These are phyloP conservation scores for Penicillium sp. DNA, from an alignment of 2,329 filamentous ascomycete species.

Conservation along the genomic window DNA sequence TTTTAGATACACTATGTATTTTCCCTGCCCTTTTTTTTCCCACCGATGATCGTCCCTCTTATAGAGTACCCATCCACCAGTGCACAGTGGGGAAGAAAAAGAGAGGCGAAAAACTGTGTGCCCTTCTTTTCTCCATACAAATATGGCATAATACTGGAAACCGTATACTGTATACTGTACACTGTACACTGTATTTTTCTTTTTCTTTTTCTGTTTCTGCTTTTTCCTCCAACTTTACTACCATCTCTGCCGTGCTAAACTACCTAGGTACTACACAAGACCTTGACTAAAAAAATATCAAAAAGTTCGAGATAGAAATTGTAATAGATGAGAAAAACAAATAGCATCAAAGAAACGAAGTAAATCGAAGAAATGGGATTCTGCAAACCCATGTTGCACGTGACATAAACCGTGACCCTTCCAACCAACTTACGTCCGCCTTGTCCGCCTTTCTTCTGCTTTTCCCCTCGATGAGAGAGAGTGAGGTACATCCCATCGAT, in stretches of 20 bases:
- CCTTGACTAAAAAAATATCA: neutral
- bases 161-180: constrained; percentile 1
- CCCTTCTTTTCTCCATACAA: constrained; percentile 5
- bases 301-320: neutral
- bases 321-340: neutral
- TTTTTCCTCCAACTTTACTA: neutral
- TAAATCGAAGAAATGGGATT: constrained; percentile 3
- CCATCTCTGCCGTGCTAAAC: neutral
- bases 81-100: constrained; percentile 16
- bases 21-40: constrained; percentile 5
- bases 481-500: constrained; percentile 18
- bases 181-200: constrained; percentile 4
- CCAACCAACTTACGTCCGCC: constrained; percentile 10
- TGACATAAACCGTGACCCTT: constrained; percentile 27
- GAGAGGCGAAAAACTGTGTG: constrained; percentile 13
- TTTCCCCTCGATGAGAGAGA: constrained; percentile 19
- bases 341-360: neutral
- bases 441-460: constrained; percentile 20
- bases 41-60: constrained; percentile 18
- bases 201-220: neutral
- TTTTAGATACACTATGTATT: neutral
- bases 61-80: constrained; percentile 9
- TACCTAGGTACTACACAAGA: neutral
- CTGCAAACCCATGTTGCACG: constrained; percentile 31
- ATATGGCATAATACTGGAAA: neutral